Percentiles rank a stretch among this genome's conserved stretches.
These are phyloP conservation scores for Coemansia sp. DNA, from an alignment of 192 early-diverging fungal species.

Conservation along the genomic window DNA sequence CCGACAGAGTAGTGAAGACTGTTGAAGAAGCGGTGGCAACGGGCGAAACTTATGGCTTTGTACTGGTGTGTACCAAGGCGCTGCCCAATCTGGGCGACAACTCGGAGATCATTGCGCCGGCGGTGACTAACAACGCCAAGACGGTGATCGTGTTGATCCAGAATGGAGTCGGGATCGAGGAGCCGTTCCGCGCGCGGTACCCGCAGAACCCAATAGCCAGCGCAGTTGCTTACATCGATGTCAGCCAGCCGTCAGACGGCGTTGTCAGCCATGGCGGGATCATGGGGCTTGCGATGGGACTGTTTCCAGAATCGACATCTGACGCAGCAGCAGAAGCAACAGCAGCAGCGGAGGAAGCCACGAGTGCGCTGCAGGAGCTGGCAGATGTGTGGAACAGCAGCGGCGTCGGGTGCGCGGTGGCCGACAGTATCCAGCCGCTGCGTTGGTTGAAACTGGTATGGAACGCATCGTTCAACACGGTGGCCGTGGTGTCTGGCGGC, in stretches of 20 bases:
- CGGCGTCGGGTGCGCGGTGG: conserved; percentile 38
- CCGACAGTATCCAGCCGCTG: conserved; percentile 61
- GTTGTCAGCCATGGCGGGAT: conserved; percentile 56
- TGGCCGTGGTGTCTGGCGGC: conserved; percentile 62
- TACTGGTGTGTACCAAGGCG: conserved; percentile 69
- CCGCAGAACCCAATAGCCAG: conserved; percentile 64
- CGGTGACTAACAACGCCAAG: conserved; percentile 34
- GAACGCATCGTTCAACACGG: conserved; percentile 71
- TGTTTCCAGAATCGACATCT: conserved; percentile 11
- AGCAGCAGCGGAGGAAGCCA: conserved; percentile 4
- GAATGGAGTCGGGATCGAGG: conserved; percentile 72
- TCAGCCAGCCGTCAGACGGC: conserved; percentile 59
- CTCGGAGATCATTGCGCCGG: conserved; percentile 59
- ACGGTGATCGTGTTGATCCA: conserved; percentile 69
- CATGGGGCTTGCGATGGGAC: conserved; percentile 49
- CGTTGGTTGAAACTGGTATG: conserved; percentile 76
- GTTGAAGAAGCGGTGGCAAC: conserved; percentile 52
- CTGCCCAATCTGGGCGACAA: conserved; percentile 63
- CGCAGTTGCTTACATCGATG: conserved; percentile 64
- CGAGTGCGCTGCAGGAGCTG: conserved; percentile 29
- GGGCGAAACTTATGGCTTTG: conserved; percentile 57
- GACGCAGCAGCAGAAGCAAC: conserved; percentile 32
- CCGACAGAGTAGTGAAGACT: conserved; percentile 52
- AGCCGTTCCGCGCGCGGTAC: conserved; percentile 58
- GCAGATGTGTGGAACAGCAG: conserved; percentile 44